phyloP scores from a whole-genome alignment of 2,329 filamentous ascomycete genomes.

The Aspergillus terreus region DNA sequence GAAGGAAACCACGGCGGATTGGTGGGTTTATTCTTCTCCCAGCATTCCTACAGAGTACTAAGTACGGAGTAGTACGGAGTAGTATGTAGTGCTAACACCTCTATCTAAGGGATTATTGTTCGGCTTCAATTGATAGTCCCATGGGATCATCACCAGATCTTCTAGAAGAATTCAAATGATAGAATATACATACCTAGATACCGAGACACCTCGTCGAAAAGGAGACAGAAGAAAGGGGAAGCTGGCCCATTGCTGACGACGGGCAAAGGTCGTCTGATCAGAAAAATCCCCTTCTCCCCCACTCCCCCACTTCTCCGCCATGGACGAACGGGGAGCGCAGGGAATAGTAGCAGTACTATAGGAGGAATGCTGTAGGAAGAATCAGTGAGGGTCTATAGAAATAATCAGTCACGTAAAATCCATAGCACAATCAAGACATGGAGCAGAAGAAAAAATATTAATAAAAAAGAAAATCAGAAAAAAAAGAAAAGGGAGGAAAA shows the following conservation, averaged over 20 bases:
- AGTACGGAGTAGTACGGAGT: too few relatives aligned
- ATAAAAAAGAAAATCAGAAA: not conserved
- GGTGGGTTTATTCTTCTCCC: not conserved
- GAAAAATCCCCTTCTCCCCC: slow-evolving; percentile 18
- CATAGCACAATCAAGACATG: not conserved
- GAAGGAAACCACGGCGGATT: slow-evolving; percentile 13
- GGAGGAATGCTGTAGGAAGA: not conserved
- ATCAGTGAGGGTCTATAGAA: not conserved
- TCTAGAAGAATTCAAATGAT: too few relatives aligned
- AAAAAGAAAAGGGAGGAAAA: not conserved
- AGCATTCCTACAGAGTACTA: too few relatives aligned
- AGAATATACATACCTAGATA: too few relatives aligned
- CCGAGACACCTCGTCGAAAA: too few relatives aligned
- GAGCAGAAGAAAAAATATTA: not conserved
- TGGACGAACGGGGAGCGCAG: slow-evolving; percentile 14
- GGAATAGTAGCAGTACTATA: not conserved
- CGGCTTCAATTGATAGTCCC: too few relatives aligned
- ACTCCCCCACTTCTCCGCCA: slow-evolving; percentile 27
- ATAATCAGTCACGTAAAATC: too few relatives aligned
- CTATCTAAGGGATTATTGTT: too few relatives aligned
- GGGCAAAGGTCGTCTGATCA: slow-evolving; percentile 21
- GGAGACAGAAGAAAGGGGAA: too few relatives aligned
- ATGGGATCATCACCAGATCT: too few relatives aligned
- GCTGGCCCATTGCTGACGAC: slow-evolving; percentile 10
- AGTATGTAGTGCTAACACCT: too few relatives aligned